Conservation (phyloP, 179 eudicot genomes). For the Camellia oleifera region DNA sequence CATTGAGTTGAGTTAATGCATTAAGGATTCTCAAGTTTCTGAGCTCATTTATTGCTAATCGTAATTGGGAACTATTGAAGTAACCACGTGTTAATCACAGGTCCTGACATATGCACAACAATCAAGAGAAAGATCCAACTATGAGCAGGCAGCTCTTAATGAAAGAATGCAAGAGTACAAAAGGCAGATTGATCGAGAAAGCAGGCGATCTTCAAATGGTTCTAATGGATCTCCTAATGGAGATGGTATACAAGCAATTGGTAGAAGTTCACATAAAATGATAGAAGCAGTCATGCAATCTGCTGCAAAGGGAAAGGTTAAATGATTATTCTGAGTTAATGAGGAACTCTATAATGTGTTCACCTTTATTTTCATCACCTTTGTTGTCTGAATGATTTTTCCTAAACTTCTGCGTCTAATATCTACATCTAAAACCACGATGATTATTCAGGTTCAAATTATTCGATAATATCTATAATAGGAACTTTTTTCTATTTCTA, state of each 20-base stretch:
- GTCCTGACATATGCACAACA: conserved; percentile 94
- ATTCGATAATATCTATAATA: conserved; percentile 32
- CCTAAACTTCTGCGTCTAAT: neutral
- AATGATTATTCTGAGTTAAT: neutral
- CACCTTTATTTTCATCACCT: neutral
- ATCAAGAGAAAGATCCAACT: conserved; percentile 88
- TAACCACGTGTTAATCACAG: conserved; percentile 28
- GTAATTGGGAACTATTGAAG: conserved; percentile 13
- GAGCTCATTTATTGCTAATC: neutral
- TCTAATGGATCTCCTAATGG: conserved; percentile 88
- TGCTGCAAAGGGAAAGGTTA: conserved; percentile 86
- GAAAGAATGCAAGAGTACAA: conserved; percentile 96
- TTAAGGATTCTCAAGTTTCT: neutral
- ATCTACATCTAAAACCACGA: neutral
- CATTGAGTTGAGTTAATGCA: neutral
- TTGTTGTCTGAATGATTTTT: neutral
- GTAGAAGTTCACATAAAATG: conserved; percentile 94
- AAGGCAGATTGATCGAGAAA: conserved; percentile 87
- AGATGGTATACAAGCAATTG: conserved; percentile 89
- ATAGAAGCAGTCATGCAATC: conserved; percentile 98
- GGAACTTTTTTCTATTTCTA: too few species aligned
- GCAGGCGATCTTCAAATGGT: conserved; percentile 75
- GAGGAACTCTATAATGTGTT: conserved; percentile 1
- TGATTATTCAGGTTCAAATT: conserved; percentile 77
- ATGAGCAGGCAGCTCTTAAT: conserved; percentile 90